Base-by-base conservation (phyloP, 306 rosid genomes). In the Malus domestica region DNA sequence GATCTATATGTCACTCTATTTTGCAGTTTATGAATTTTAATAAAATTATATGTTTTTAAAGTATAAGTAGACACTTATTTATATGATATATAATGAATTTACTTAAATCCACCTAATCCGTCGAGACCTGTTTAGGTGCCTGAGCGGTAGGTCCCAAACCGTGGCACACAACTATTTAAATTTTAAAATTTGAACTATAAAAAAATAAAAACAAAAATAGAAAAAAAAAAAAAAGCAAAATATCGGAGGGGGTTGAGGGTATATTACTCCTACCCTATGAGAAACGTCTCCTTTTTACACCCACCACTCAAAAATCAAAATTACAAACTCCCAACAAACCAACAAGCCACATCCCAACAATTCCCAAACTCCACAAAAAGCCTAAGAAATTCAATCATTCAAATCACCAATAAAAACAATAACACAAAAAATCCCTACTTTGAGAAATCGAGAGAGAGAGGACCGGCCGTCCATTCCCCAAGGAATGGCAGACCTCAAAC, bases 201-300 rank as follows among this genome's bases (percentile, higher is more conserved):
- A 3, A 3, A n/a, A 1, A 35, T 5, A 35, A 35, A 54, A 54
- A 1, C 3, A 25, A 16, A 4, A 51, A 5, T 13, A 22, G 3
- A 6, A 35, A 51, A 4, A 0, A 1, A 9, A 2, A 8, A 60
- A 40, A 25, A 42, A 61, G 16, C 0, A 40, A 72, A 10, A 27
- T 12, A 57, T 6, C 42, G 23, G 57, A 38, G 22, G 35, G 40
- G 20, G 13, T 20, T 27, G 23, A 51, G 49, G 68, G 88, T 7
- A 86, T 86, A 86, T 84, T 84, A 25, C 82, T 27, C 23, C 23
- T n/a, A 4, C 76, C 76, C 40, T 78, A 75, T 65, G 81, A 68
- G 65, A 18, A 67, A 11, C 8, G 30, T 32, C 13, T 70, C 35
- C 9, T 51, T 46, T 60, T 20, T 67, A 9, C 32, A 16, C 42